Percentiles rank a stretch among this genome's conserved stretches.
phyloP scores from a whole-genome alignment of 345 rosid species.

The Linum lewisii region DNA sequence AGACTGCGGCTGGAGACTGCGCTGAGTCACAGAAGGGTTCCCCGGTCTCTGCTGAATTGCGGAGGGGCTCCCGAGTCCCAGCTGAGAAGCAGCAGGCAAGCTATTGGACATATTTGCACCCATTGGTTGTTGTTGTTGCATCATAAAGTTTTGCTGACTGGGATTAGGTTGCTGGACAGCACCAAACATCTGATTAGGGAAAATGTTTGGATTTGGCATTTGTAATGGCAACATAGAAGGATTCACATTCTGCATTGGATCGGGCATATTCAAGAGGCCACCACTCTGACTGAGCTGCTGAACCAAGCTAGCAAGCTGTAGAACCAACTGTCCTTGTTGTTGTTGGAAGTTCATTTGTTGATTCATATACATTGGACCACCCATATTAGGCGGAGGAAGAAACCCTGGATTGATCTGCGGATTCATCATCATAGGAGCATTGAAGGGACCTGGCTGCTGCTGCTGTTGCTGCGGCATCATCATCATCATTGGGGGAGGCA shows the following conservation, averaged over 20 bases:
- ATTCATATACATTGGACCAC: constrained; percentile 17
- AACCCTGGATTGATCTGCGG: background rate
- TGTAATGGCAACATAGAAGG: constrained; percentile 24
- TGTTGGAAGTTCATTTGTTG: constrained; percentile 26
- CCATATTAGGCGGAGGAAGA: constrained; percentile 6
- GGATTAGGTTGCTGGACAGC: constrained; percentile 30
- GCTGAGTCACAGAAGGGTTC: constrained; percentile 19
- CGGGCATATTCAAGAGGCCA: constrained; percentile 27
- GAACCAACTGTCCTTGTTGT: constrained; percentile 28
- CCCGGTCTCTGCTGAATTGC: no score
- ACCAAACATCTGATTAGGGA: constrained; percentile 37
- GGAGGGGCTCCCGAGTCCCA: constrained; percentile 18
- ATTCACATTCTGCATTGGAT: constrained; percentile 28
- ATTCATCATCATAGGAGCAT: constrained; percentile 18
- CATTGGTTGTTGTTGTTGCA: constrained; percentile 11
- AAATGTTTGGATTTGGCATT: constrained; percentile 25
- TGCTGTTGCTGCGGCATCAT: no score
- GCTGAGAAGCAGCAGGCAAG: constrained; percentile 18
- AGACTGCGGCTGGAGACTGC: constrained; percentile 19
- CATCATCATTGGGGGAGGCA: constrained; percentile 29
- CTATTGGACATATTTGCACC: constrained; percentile 17
- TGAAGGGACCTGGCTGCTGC: constrained; percentile 27
- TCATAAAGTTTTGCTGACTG: constrained; percentile 25
- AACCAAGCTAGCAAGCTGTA: constrained; percentile 22
- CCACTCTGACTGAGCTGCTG: constrained; percentile 28